These are phyloP conservation scores for Reutealis trisperma DNA, from an alignment of 345 rosid species.

Conservation along the genomic window DNA sequence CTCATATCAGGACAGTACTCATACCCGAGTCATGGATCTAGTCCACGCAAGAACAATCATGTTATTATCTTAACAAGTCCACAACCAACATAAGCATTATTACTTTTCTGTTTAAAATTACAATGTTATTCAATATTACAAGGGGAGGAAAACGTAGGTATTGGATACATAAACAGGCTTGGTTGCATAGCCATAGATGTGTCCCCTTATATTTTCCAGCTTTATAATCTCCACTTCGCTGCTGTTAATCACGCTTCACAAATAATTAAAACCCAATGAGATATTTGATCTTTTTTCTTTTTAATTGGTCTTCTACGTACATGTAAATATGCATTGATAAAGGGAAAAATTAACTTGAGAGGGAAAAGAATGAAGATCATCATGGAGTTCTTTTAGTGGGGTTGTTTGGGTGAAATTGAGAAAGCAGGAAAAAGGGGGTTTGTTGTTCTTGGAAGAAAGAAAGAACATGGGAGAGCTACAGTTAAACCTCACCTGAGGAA, in stretches of 20 bases:
- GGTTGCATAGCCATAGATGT: not conserved
- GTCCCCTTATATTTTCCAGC: not conserved
- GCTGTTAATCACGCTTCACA: not conserved
- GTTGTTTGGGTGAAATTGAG: not conserved
- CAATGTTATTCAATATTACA: no score
- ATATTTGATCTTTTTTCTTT: not conserved
- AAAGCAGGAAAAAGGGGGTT: no score
- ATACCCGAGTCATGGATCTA: not conserved
- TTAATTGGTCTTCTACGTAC: not conserved
- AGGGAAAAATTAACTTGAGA: not conserved
- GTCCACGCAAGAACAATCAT: not conserved
- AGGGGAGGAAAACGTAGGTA: no score
- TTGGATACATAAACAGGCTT: not conserved
- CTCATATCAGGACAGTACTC: no score
- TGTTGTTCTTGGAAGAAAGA: no score
- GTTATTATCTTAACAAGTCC: no score
- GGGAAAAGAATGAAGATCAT: not conserved
- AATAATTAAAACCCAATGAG: not conserved
- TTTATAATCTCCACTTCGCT: not conserved
- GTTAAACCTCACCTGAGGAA: constrained; percentile 57
- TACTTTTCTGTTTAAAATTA: no score
- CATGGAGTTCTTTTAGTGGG: not conserved
- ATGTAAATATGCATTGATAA: not conserved
- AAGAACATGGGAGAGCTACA: not conserved
- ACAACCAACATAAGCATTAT: no score